Percentiles rank a stretch among this genome's conserved stretches.
These are phyloP conservation scores for Aspergillus flavus DNA, from an alignment of 2,329 filamentous ascomycete genomes.

Conservation along the genomic window DNA sequence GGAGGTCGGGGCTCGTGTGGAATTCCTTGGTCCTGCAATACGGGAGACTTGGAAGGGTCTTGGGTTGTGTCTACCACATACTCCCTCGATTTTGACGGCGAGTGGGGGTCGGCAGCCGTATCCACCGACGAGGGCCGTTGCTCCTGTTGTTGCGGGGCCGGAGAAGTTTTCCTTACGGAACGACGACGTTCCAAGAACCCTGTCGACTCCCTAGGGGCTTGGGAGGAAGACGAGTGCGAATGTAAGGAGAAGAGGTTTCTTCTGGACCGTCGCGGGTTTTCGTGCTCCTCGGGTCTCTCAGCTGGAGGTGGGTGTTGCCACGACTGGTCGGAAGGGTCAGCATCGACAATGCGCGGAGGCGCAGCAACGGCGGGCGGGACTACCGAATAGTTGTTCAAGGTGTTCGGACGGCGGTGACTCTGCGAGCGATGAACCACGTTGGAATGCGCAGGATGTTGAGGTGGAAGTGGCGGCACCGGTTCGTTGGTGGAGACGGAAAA, in stretches of 20 bases:
- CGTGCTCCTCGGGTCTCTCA: slow-evolving; percentile 18
- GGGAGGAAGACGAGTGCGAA: slow-evolving; percentile 21
- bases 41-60: slow-evolving; percentile 22
- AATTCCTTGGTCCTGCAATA: slow-evolving; percentile 21
- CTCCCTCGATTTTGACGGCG: slow-evolving; percentile 19
- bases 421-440: slow-evolving; percentile 26
- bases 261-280: slow-evolving; percentile 26
- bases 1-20: slow-evolving; percentile 18
- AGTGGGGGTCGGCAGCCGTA: slow-evolving; percentile 7
- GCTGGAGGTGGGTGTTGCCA: slow-evolving; percentile 22
- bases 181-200: slow-evolving; percentile 31
- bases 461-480: slow-evolving; percentile 3
- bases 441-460: slow-evolving; percentile 9
- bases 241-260: slow-evolving; percentile 26
- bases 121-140: slow-evolving; percentile 17
- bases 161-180: slow-evolving; percentile 30
- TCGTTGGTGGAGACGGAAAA: slow-evolving; percentile 20
- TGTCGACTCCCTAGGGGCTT: slow-evolving; percentile 20
- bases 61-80: slow-evolving; percentile 21
- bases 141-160: slow-evolving; percentile 21
- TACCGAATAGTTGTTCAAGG: slow-evolving; percentile 8
- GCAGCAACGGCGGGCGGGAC: slow-evolving; percentile 4
- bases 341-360: slow-evolving; percentile 24
- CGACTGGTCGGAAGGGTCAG: slow-evolving; percentile 29
- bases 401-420: slow-evolving; percentile 29